A percentile compares a stretch with the other conserved stretches of the same genome.
phyloP scores from a whole-genome alignment of 2,329 filamentous ascomycete species.

The Paecilomyces variotii region DNA sequence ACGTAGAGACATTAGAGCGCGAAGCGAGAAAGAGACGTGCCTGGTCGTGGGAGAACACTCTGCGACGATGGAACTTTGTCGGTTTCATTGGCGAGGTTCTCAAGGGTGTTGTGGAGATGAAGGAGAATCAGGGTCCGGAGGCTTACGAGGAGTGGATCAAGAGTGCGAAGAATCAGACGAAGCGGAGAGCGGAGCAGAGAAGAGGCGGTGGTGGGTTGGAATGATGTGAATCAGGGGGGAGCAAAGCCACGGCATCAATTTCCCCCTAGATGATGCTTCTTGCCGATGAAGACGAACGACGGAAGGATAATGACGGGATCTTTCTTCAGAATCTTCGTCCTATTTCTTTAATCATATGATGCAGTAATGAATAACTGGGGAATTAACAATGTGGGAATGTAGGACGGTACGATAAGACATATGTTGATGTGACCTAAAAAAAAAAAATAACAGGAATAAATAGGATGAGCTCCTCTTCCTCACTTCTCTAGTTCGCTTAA shows the following conservation, averaged over 20 bases:
- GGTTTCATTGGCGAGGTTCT: conserved; percentile 87
- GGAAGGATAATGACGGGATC: too few species aligned
- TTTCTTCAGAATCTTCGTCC: not conserved
- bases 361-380: not conserved
- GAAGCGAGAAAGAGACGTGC: conserved; percentile 77
- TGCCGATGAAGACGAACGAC: too few species aligned
- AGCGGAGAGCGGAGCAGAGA: conserved; percentile 30
- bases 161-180: conserved; percentile 46
- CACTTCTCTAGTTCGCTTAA: too few species aligned
- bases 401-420: not conserved
- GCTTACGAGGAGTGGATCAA: conserved; percentile 77
- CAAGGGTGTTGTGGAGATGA: conserved; percentile 71
- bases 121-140: conserved; percentile 57
- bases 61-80: conserved; percentile 90
- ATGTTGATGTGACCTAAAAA: not conserved
- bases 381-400: not conserved
- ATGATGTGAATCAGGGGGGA: not conserved
- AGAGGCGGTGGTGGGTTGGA: conserved; percentile 3
- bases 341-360: not conserved
- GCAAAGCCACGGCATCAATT: not conserved
- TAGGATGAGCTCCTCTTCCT: too few species aligned
- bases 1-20: conserved; percentile 65
- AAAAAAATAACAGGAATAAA: not conserved
- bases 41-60: conserved; percentile 92
- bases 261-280: too few species aligned